Conservation (phyloP, 176 grass and related monocot species). For the Chloris gayana region DNA sequence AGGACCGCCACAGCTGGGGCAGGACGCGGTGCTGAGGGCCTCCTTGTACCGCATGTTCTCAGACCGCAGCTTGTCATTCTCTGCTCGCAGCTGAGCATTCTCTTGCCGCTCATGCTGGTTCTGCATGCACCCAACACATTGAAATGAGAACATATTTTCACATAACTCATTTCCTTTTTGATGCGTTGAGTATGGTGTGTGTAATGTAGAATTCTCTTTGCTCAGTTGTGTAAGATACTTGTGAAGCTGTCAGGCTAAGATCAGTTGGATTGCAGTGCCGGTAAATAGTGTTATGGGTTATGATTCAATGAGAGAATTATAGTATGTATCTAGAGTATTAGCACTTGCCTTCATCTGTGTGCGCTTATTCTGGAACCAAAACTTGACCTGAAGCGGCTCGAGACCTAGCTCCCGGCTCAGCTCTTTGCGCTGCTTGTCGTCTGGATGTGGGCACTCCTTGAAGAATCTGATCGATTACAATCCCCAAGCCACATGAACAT, state of each 20-base stretch:
- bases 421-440: conserved; percentile 95
- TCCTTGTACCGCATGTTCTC: conserved; percentile 93
- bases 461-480: conserved; percentile 65
- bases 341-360: conserved; percentile 83
- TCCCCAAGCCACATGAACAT: conserved; percentile 17
- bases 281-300: too few species aligned
- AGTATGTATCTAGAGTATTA: background rate
- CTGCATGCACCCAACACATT: conserved; percentile 36
- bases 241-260: background rate
- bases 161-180: background rate
- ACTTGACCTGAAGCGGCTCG: conserved; percentile 86
- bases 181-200: background rate
- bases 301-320: background rate
- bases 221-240: background rate
- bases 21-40: conserved; percentile 66
- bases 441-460: conserved; percentile 86
- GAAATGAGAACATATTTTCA: background rate
- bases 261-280: background rate
- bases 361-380: conserved; percentile 99
- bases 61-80: conserved; percentile 79
- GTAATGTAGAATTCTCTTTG: background rate
- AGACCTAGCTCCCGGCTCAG: conserved; percentile 74
- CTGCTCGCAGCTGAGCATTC: conserved; percentile 71
- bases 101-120: conserved; percentile 82
- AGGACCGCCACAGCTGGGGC: conserved; percentile 83